These are phyloP conservation scores for Camellia granthamiana DNA, from an alignment of 148 eudicot species.

Conservation along the genomic window DNA sequence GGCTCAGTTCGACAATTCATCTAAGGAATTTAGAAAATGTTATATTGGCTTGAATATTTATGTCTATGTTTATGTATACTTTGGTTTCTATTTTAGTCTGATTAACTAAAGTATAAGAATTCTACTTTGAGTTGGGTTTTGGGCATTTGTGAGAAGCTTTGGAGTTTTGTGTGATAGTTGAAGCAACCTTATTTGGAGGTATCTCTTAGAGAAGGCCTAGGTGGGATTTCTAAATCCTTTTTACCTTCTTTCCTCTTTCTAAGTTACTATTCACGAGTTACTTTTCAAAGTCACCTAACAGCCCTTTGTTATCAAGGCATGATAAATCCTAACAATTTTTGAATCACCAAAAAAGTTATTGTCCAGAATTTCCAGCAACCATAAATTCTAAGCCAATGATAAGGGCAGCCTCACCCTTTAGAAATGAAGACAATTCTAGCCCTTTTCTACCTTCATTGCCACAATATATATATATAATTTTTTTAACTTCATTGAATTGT, in stretches of 20 bases:
- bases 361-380: no score
- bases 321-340: no score
- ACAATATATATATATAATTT: no score
- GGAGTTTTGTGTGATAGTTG: background rate
- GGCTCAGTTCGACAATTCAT: background rate
- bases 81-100: background rate
- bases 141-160: background rate
- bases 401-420: no score
- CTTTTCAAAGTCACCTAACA: no score
- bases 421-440: no score
- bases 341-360: no score
- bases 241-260: background rate
- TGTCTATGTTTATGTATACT: background rate
- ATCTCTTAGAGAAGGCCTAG: background rate
- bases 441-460: no score
- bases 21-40: background rate
- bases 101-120: background rate
- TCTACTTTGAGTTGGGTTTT: background rate
- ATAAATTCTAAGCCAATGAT: no score
- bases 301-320: no score
- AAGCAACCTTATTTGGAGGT: background rate
- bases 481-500: no score
- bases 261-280: no score
- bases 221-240: background rate
- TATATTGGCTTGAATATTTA: background rate